Base-by-base conservation (phyloP, 2,329 filamentous ascomycete species). In the Phyllosticta ampelicida region DNA sequence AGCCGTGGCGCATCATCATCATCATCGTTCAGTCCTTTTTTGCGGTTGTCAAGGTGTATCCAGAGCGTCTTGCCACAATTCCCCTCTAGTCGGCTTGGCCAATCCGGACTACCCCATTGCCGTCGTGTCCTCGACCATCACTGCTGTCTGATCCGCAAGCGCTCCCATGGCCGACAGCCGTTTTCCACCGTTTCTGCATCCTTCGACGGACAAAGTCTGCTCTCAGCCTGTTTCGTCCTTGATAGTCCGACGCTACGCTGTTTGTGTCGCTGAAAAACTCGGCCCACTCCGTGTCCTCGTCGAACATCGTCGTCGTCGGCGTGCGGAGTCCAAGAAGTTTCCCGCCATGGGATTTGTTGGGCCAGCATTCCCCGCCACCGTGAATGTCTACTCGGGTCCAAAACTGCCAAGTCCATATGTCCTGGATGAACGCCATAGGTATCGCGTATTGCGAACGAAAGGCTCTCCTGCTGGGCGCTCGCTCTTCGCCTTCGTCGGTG, bases 1-100 rank as follows among this genome's bases (percentile, higher is more conserved):
- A 58, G 55, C 55, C 55, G 55, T 58, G 55, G 55, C 56, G 56
- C 56, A 54, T 51, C 56, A 54, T 50, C 18, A 54, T 50, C 18
- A 50, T 51, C 51, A n/a, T n/a, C 21, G 19, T 51, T 28, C 50
- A 53, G 20, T 30, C 49, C 36, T 30, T 49, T 53, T 57, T 26
- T 28, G 51, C 51, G 29, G 13, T 54, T 48, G 28, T 58, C 52
- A 58, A 50, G 21, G 23, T 29, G 29, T 29, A 54, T 54, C 51
- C 51, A 18, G 23, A 26, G 50, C 50, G 44, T 54, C 48, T 36
- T 44, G 36, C 36, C 36, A 44, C 36, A 18, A 13, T 44, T 16
- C 36, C 36, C 36, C 36, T 44, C 36, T 44, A 44, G 6, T 44
- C 36, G 3, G 36, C 11, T 44, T 16, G 13, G 36, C 36, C 13